Percentiles rank a stretch among this genome's conserved stretches.
phyloP scores from a whole-genome alignment of 2,329 filamentous ascomycete species.

The Colletotrichum orbiculare region DNA sequence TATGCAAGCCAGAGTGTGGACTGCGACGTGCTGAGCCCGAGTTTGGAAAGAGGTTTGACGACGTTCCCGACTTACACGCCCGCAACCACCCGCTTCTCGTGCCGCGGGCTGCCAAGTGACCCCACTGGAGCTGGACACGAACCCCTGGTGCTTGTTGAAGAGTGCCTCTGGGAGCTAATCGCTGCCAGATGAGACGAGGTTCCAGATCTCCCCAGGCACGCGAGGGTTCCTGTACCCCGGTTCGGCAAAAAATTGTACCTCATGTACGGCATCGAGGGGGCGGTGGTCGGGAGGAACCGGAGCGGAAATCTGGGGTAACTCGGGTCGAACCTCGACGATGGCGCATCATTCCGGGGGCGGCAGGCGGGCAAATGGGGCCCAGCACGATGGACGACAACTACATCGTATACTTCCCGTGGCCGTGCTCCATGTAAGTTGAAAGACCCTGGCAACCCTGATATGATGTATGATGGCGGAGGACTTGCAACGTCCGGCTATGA shows the following conservation, averaged over 20 bases:
- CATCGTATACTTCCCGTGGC: conserved; percentile 7
- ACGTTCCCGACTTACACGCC: conserved; percentile 27
- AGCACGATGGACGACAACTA: conserved; percentile 23
- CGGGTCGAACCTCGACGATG: conserved; percentile 36
- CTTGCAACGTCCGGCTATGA: conserved; percentile 16
- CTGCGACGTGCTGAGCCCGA: conserved; percentile 3
- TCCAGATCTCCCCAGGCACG: conserved; percentile 34
- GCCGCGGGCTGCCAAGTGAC: conserved; percentile 21
- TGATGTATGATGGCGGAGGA: conserved; percentile 2
- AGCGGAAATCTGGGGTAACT: conserved; percentile 36
- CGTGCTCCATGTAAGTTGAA: conserved; percentile 31
- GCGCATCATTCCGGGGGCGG: conserved; percentile 34
- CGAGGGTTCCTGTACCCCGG: conserved; percentile 31
- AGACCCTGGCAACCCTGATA: conserved; percentile 21
- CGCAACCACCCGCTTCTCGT: conserved; percentile 11
- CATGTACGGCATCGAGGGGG: conserved; percentile 31
- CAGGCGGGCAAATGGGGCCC: conserved; percentile 33
- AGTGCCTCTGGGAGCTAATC: conserved; percentile 25
- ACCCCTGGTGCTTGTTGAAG: conserved; percentile 22
- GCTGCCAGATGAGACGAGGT: conserved; percentile 32
- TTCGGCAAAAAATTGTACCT: conserved; percentile 30
- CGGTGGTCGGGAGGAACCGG: conserved; percentile 35
- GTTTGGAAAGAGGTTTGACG: conserved; percentile 12
- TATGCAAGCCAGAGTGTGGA: conserved; percentile 19
- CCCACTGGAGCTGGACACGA: conserved; percentile 21